Base-by-base conservation (phyloP, 768 basidiomycete species). In the Tephrocybe sp. region DNA sequence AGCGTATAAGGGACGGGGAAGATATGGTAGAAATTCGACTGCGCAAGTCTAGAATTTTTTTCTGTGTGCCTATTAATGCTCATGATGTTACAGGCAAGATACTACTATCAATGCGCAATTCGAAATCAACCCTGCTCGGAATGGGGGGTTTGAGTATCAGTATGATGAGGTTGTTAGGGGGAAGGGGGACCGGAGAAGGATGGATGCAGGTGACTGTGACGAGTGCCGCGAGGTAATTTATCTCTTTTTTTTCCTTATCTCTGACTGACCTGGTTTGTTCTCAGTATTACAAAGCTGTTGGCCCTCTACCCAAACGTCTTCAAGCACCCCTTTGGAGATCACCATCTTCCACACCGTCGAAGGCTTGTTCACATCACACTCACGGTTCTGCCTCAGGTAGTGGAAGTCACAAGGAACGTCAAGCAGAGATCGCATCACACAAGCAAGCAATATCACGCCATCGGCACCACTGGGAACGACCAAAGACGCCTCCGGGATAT, bases 151-250 rank as follows among this genome's bases (percentile, higher is more conserved):
- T 9, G 68, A 72, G 38, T 86, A 78, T 63, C 83, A 85, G 56
- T 96, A 78, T 60, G 86, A 92, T 39, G 83, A 85, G 43, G 89
- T 92, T 13, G 86, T 91, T 11, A 74, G 92, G 22, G 74, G 72
- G 35, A 85, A 77, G 59, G 78, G 79, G 14, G 79, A 81, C 31
- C 73, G 94, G 30, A 75, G 74, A 57, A 70, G 72, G 45, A 76
- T 96, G 75, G 75, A 87, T 44, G 93, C 79, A 3, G 82, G 76
- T 1, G 89, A 92, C 55, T 96, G 92, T 63, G 88, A 89, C 55
- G 86, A 84, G 52, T 96, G 93, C 64, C 79, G 73, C 35, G 85
- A 84, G 43, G 92, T 91, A 60, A 51, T 80, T 60, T 13, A 2
- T 4, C 35, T 14, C 36, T 17, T 39, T 30, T 11, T 13, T 14